These are phyloP conservation scores for Danielozyma ontarioensis DNA, from an alignment of 805 yeast species.

Conservation along the genomic window DNA sequence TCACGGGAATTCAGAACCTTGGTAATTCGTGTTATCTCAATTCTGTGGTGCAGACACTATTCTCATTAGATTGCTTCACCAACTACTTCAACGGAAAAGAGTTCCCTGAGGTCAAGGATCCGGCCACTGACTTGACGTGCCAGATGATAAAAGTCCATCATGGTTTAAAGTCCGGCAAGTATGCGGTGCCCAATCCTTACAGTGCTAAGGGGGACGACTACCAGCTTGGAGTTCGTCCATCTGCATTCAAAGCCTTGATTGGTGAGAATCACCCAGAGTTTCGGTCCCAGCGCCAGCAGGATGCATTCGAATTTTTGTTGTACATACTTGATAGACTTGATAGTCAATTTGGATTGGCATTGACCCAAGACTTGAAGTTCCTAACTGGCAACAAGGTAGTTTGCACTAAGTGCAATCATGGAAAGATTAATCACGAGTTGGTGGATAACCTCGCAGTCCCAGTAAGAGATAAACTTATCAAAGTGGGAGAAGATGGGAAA, in stretches of 20 bases:
- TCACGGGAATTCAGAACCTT: slow-evolving; percentile 82
- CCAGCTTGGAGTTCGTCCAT: slow-evolving; percentile 75
- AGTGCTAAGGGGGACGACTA: slow-evolving; percentile 41
- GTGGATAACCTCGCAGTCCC: slow-evolving; percentile 64
- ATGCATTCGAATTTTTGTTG: slow-evolving; percentile 83
- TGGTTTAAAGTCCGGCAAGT: slow-evolving; percentile 72
- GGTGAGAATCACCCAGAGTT: slow-evolving; percentile 82
- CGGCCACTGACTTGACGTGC: slow-evolving; percentile 60
- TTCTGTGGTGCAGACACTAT: slow-evolving; percentile 71
- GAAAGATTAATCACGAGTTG: slow-evolving; percentile 50
- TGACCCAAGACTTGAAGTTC: slow-evolving; percentile 60
- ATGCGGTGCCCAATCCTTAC: slow-evolving; percentile 50
- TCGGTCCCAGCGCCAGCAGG: slow-evolving; percentile 85
- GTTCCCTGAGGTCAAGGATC: slow-evolving; percentile 35
- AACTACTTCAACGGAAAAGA: slow-evolving; percentile 34
- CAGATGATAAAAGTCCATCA: slow-evolving; percentile 78
- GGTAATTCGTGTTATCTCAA: slow-evolving; percentile 93
- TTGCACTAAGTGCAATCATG: slow-evolving; percentile 54
- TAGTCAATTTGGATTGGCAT: slow-evolving; percentile 33
- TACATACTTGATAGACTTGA: slow-evolving; percentile 64
- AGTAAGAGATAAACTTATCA: slow-evolving; percentile 38
- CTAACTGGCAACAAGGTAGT: slow-evolving; percentile 58
- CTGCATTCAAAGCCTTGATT: slow-evolving; percentile 66
- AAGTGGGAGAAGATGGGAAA: slow-evolving; percentile 38
- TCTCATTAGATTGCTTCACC: slow-evolving; percentile 36